These are phyloP conservation scores for Barnettozyma pratensis DNA, from an alignment of 805 yeast species.

Conservation along the genomic window DNA sequence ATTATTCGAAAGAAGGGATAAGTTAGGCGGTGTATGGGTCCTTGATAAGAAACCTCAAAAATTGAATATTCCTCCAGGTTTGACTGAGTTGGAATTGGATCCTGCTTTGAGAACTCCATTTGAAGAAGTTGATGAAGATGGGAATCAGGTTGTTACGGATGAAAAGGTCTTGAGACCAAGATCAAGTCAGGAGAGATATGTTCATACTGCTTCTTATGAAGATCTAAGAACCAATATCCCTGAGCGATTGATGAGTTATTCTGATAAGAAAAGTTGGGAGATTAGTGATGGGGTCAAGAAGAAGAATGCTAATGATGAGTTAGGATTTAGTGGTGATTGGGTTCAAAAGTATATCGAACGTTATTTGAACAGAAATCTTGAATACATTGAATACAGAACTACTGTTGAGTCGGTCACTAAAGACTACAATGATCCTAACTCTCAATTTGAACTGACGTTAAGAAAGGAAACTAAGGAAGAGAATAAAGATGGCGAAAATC, in stretches of 20 bases:
- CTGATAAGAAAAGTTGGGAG: slow-evolving; percentile 36
- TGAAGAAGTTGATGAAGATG: not conserved
- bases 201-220: slow-evolving; percentile 28
- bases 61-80: slow-evolving; percentile 25
- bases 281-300: slow-evolving; percentile 9
- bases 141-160: not conserved
- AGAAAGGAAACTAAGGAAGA: slow-evolving; percentile 23
- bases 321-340: slow-evolving; percentile 30
- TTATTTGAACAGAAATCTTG: slow-evolving; percentile 33
- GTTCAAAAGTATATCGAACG: slow-evolving; percentile 50
- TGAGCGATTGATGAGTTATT: slow-evolving; percentile 40
- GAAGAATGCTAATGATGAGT: slow-evolving; percentile 31
- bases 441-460: slow-evolving; percentile 27
- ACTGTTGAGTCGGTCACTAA: slow-evolving; percentile 35
- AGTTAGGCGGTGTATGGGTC: slow-evolving; percentile 41
- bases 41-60: slow-evolving; percentile 26
- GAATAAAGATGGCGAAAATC: slow-evolving; percentile 14
- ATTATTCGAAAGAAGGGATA: slow-evolving; percentile 36
- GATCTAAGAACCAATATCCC: slow-evolving; percentile 36
- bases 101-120: slow-evolving; percentile 20
- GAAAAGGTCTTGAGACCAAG: not conserved
- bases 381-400: slow-evolving; percentile 27
- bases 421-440: slow-evolving; percentile 10
- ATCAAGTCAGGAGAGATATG: slow-evolving; percentile 21
- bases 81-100: slow-evolving; percentile 22